Evolutionary conservation across 1,284 basidiomycete genomes (phyloP).

Genomic region (Melampsora occidentalis): DNA sequence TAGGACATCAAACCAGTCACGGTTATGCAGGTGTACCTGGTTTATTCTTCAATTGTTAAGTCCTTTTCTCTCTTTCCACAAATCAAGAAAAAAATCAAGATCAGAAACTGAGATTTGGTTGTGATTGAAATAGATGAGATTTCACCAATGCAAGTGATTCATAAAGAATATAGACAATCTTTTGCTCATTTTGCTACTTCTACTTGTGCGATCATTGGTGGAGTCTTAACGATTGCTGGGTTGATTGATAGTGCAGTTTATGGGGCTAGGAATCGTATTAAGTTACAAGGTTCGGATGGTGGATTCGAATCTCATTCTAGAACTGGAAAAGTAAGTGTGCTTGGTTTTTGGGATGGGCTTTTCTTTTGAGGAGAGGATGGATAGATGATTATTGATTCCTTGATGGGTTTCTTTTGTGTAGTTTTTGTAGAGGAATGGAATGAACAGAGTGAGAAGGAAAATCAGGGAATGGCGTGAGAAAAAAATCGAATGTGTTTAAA

Average conservation of each 20-base stretch:
- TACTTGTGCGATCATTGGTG: slow-evolving; percentile 96
- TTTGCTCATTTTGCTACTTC: slow-evolving; percentile 97
- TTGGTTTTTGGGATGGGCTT: not conserved
- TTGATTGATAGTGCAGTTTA: slow-evolving; percentile 87
- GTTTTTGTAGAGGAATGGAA: no score
- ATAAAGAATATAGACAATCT: slow-evolving; percentile 83
- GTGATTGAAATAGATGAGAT: slow-evolving; percentile 63
- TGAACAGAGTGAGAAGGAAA: no score
- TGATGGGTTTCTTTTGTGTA: no score
- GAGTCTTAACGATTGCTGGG: slow-evolving; percentile 89
- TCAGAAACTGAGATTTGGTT: not conserved
- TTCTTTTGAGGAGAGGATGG: no score
- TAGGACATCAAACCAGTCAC: slow-evolving; percentile 65
- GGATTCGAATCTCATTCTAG: slow-evolving; percentile 21
- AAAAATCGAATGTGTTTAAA: no score
- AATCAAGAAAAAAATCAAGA: not conserved
- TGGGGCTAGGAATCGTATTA: slow-evolving; percentile 48
- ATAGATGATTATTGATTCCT: no score
- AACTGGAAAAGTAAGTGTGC: slow-evolving; percentile 22
- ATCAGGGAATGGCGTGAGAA: no score
- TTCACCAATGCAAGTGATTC: slow-evolving; percentile 88
- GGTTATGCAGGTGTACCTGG: slow-evolving; percentile 65
- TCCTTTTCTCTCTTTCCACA: not conserved
- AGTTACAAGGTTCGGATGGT: not conserved
- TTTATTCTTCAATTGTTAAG: slow-evolving; percentile 47